phyloP scores from a whole-genome alignment of 2,329 filamentous ascomycete genomes.

The Alternaria infectoria region DNA sequence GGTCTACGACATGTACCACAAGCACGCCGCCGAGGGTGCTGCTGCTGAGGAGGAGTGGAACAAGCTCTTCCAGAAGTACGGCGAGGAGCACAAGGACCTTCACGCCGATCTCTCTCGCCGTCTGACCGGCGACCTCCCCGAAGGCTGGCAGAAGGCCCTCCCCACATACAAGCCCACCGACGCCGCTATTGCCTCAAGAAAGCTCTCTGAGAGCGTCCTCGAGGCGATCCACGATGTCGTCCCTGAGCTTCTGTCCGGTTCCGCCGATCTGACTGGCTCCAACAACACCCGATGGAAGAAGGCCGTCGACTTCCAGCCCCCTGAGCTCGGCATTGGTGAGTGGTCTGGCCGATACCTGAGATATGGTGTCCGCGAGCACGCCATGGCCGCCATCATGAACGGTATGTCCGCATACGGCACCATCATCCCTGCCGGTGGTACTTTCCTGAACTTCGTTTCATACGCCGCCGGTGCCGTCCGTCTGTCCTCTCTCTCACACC shows the following conservation, averaged over 20 bases:
- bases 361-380: constrained; percentile 91
- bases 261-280: constrained; percentile 95
- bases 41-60: constrained; percentile 95
- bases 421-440: constrained; percentile 90
- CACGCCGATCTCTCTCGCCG: constrained; percentile 82
- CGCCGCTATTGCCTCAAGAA: constrained; percentile 85
- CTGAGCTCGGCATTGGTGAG: constrained; percentile 81
- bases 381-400: constrained; percentile 92
- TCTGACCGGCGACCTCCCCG: constrained; percentile 80
- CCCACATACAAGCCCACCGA: constrained; percentile 90
- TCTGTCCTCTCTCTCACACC: constrained; percentile 88
- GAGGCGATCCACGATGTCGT: constrained; percentile 82
- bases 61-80: constrained; percentile 87
- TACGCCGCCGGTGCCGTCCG: constrained; percentile 96
- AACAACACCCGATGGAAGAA: constrained; percentile 99
- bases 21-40: constrained; percentile 84
- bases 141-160: constrained; percentile 94
- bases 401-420: constrained; percentile 95
- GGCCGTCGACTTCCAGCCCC: constrained; percentile 96
- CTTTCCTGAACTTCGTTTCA: constrained; percentile 99
- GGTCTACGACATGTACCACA: constrained; percentile 89
- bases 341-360: constrained; percentile 91
- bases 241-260: constrained; percentile 93
- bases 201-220: constrained; percentile 93
- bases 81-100: constrained; percentile 76